Evolutionary conservation across 768 basidiomycete genomes (phyloP), one percentile per base, ranked within the genome.

Genomic region (Amanita rubescens): DNA sequence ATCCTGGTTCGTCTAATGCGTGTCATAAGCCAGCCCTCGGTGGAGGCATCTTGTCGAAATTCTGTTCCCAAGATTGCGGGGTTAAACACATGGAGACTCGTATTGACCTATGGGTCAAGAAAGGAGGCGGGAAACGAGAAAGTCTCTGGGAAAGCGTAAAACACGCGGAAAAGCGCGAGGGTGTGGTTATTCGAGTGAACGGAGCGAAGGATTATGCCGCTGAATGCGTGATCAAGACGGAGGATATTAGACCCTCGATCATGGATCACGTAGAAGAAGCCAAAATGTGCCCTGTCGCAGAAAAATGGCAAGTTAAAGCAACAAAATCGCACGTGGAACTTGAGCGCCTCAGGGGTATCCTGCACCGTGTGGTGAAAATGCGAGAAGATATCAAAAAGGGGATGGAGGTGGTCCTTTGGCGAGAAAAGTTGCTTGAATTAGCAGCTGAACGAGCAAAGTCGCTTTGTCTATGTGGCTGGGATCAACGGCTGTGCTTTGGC

Each of bases 31-130:
- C 92, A 9, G 82, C 87, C 6, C 85, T 88, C 14, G 85, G 87
- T 20, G 79, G 79, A 2, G 52, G 52, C 14, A 37, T 53, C 30
- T 85, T 92, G 61, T 94, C 91, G 20, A 94, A 94, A 65, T 95
- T 92, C 65, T 95, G 92, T 66, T 92, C 90, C 12, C 86, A 90
- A 50, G 88, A 87, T 57, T 95, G 92, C 58, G 92, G 92, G 11
- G 70, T 88, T 57, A 79, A 78, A 58, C 85, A 79, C 67, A 83
- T 87, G 82, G 79, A 77, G 57, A 69, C 71, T 43, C 81, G 81
- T 42, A 80, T 89, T 44, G 74, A 81, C 22, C 71, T 71, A 35
- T 88, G 81, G 78, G 69, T 78, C 10, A 77, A 77, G 59, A 77
- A 77, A 32, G n/a, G n/a, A n/a, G 84, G 84, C 17, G 84, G 84